These are phyloP conservation scores for Umbelopsis sp. DNA, from an alignment of 192 early-diverging fungal species.

Conservation along the genomic window DNA sequence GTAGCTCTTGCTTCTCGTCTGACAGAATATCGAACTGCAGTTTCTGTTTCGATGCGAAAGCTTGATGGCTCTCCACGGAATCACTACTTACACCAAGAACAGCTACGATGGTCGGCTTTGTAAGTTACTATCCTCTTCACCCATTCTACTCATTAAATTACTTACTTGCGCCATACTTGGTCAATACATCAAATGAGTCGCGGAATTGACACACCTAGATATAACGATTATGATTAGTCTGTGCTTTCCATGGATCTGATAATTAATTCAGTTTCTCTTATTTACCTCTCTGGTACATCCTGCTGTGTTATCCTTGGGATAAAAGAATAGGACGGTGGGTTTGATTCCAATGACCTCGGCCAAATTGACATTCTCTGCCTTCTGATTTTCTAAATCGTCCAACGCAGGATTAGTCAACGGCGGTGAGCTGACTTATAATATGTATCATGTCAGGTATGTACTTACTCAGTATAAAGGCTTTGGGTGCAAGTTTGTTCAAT, in stretches of 20 bases:
- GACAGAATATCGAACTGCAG: conserved; percentile 38
- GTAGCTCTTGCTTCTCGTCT: conserved; percentile 30
- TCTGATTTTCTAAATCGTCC: conserved; percentile 32
- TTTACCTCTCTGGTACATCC: conserved; percentile 41
- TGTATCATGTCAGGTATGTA: background rate
- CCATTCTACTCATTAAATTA: too few species aligned
- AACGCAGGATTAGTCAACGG: background rate
- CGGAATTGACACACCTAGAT: conserved; percentile 42
- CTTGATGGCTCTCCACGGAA: conserved; percentile 32
- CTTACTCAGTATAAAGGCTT: conserved; percentile 22
- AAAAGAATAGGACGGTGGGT: conserved; percentile 40
- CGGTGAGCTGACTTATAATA: background rate
- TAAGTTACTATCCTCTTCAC: background rate
- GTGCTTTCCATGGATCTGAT: background rate
- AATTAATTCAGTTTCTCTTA: background rate
- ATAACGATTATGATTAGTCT: background rate
- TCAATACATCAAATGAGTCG: conserved; percentile 35
- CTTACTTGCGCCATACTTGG: conserved; percentile 11
- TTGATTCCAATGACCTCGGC: conserved; percentile 31
- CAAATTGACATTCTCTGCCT: conserved; percentile 27
- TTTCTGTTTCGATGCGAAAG: conserved; percentile 23
- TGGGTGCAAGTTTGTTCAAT: conserved; percentile 33
- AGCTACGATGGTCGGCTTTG: conserved; percentile 13
- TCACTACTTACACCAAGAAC: conserved; percentile 43
- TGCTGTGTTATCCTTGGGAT: conserved; percentile 40